phyloP scores from a whole-genome alignment of 352 stramenopile species.

The Phytophthora pseudosyringae region DNA sequence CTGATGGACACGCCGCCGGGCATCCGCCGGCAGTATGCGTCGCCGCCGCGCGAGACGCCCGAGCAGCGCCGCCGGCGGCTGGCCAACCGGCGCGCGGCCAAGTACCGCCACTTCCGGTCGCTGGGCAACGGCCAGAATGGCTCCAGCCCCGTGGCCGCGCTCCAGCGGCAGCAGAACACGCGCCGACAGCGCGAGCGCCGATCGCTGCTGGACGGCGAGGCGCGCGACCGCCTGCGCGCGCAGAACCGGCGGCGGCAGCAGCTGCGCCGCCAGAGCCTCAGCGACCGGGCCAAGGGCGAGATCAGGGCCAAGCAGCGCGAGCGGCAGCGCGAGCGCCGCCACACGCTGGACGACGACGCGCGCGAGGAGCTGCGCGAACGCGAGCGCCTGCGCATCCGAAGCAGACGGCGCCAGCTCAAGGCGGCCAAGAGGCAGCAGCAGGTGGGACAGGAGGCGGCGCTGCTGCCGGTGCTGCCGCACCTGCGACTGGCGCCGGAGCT shows the following conservation, averaged over 20 bases:
- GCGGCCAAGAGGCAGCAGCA: constrained; percentile 8
- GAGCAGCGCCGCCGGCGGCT: constrained; percentile 59
- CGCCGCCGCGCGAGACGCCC: constrained; percentile 45
- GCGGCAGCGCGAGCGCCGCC: constrained; percentile 50
- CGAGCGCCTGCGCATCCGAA: constrained; percentile 56
- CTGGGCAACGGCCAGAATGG: constrained; percentile 6
- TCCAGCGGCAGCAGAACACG: constrained; percentile 55
- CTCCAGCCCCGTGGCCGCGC: constrained; percentile 13
- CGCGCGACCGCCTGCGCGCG: constrained; percentile 47
- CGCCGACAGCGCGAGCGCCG: constrained; percentile 55
- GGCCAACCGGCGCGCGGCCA: constrained; percentile 66
- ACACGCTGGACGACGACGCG: constrained; percentile 48
- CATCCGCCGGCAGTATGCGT: constrained; percentile 59
- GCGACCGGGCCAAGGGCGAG: constrained; percentile 38
- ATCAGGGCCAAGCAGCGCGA: constrained; percentile 52
- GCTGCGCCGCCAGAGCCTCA: constrained; percentile 53
- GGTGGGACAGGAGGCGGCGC: background rate
- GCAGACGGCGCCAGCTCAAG: constrained; percentile 36
- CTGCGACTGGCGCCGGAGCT: constrained; percentile 33
- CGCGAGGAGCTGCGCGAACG: constrained; percentile 49
- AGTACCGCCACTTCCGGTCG: constrained; percentile 64
- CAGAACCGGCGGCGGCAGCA: constrained; percentile 73
- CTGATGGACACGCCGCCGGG: constrained; percentile 55
- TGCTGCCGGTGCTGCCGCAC: constrained; percentile 12
- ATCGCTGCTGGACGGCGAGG: constrained; percentile 46